Percentiles rank a stretch among this genome's conserved stretches.
Evolutionary conservation across 2,329 filamentous ascomycete species (phyloP).

Genomic region (Colletotrichum caudatum): DNA sequence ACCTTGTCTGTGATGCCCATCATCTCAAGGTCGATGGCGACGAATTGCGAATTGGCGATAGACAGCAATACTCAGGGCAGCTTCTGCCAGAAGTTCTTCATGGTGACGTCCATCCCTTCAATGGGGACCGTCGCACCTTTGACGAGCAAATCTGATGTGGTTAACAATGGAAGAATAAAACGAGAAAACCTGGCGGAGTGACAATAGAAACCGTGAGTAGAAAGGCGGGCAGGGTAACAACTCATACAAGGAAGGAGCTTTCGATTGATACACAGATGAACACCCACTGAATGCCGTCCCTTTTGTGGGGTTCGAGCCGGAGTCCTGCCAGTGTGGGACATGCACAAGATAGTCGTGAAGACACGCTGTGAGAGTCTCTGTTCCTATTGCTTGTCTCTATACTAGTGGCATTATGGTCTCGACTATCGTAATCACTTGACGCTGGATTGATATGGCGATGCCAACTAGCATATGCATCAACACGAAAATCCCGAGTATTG

Average conservation of each 20-base stretch:
- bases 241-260: background rate
- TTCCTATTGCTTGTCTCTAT: background rate
- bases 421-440: background rate
- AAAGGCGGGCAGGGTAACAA: background rate
- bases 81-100: slow-evolving; percentile 42
- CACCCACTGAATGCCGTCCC: background rate
- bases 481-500: background rate
- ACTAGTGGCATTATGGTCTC: too few species aligned
- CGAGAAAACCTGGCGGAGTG: too few species aligned
- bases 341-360: too few species aligned
- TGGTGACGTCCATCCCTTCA: slow-evolving; percentile 41
- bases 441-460: background rate
- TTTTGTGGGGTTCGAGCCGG: background rate
- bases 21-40: slow-evolving; percentile 56
- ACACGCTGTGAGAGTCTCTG: background rate
- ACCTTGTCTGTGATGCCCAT: slow-evolving; percentile 21
- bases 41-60: slow-evolving; percentile 48
- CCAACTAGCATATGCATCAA: background rate
- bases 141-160: background rate
- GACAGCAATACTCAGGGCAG: slow-evolving; percentile 49
- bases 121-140: background rate
- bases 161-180: background rate
- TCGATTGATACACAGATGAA: background rate
- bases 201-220: background rate
- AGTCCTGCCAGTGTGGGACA: background rate